Evolutionary conservation across 768 basidiomycete species (phyloP), one percentile per base, ranked within the genome.

Genomic region (Leccinum rimulosum): DNA sequence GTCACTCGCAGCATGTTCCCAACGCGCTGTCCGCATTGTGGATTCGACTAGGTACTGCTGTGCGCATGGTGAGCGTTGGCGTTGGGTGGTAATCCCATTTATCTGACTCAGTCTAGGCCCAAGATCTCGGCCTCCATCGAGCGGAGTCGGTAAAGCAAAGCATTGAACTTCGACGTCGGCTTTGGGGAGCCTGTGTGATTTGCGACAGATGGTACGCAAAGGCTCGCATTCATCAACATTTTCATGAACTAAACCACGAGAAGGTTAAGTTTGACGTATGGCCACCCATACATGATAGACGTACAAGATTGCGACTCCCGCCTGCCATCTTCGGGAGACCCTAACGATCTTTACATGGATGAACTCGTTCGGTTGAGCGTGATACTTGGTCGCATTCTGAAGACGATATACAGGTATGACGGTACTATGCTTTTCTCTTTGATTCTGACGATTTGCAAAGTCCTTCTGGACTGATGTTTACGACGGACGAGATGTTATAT

Each of bases 111-210:
- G 14, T 61, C 30, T 63, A 94, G 95, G 97, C 96, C 4, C 97
- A 99, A 77, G 96, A 98, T 70, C 80, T 99, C 30, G 97, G 97
- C 3, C 75, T 99, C 53, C 96, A 98, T 73, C 84, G 97, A 27
- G 92, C 95, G 49, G 93, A 95, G 71, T 87, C 89, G 1, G 86
- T 89, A 47, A 90, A 86, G 66, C 87, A 88, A 70, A 83, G 87
- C 62, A 84, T 98, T 51, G 95, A 95, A 72, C 80, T 95, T 47
- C 80, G 95, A 55, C 82, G 97, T 60, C 82, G 97, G 54, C 78
- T 99, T 38, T 99, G 97, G 97, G 93, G 88, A 25, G 87, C 87
- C 40, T 98, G 96, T 76, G 86, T 98, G 56, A 93, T 98, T 65
- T 87, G 88, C 65, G 96, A 99, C 74, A 81, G 96, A 76, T 97